Evolutionary conservation across 2,329 filamentous ascomycete species (phyloP), one percentile per base, ranked within the genome.

Genomic region (Rugonectria rugulosa): DNA sequence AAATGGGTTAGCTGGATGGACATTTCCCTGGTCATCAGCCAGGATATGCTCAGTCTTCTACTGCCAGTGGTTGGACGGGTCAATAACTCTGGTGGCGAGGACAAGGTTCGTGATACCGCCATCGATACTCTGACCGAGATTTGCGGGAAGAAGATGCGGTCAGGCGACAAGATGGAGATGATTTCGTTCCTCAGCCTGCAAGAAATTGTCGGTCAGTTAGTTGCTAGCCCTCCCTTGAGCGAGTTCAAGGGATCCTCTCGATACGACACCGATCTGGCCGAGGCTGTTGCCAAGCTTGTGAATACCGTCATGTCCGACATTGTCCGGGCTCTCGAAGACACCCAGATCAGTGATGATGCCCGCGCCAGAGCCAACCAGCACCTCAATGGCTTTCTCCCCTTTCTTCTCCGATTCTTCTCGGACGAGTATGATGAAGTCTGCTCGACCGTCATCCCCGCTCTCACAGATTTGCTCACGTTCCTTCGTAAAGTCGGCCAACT

Each of bases 1-100:
- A 95, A 94, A 73, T 99, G 95, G 94, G 92, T 97, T 57, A 96
- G 92, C 82, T 99, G 95, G 95, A 96, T 96, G 69, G 95, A 98
- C 70, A 98, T 99, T 67, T 90, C 90, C 45, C 81, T 99, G 53
- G 88, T 99, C 38, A 91, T 99, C 67, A 96, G 96, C 73, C 86
- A 93, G 70, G 85, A 88, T 49, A 95, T 97, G 83, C 86, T 98
- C 68, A 87, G 84, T 70, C 83, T 92, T 43, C 82, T 99, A 56
- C 88, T 97, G 68, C 90, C 95, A 62, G 85, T 98, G 61, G 89
- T 96, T 52, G 91, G 91, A n/a, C 89, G 88, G 73, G 80, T 86
- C 69, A 83, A 86, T 72, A 70, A 81, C 61, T 75, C 81, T 67
- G 76, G 85, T 68, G 73, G 83, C 70, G 80, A 90, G 75, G 92